Conservation (phyloP, 192 early-diverging fungal genomes). For the Entrophospora sp. region DNA sequence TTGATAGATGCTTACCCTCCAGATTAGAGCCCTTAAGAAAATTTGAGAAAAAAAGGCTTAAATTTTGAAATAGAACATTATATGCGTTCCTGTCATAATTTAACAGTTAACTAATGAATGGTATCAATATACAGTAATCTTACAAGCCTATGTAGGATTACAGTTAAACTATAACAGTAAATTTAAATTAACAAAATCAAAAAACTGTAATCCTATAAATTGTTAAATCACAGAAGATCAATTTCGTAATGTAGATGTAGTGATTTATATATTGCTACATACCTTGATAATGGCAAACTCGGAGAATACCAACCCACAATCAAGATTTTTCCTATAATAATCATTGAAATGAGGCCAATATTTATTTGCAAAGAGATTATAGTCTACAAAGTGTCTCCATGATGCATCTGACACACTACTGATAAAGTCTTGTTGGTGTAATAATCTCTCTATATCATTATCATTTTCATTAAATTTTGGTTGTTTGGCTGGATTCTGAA, state of each 20-base stretch:
- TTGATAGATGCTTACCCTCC: background rate
- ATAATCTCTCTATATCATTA: background rate
- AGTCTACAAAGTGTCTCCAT: background rate
- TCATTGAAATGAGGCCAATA: background rate
- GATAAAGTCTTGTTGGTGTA: background rate
- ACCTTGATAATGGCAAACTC: slow-evolving; percentile 1
- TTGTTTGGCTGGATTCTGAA: background rate
- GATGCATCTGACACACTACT: background rate
- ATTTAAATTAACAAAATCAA: too few species aligned
- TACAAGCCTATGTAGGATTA: too few species aligned
- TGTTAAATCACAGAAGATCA: too few species aligned
- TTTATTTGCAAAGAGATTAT: background rate
- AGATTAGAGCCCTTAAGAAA: background rate
- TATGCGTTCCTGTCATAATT: too few species aligned
- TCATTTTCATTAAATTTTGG: background rate
- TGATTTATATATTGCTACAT: background rate
- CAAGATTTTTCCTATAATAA: too few species aligned
- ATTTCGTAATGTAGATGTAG: background rate
- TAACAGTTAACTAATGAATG: too few species aligned
- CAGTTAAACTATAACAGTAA: background rate
- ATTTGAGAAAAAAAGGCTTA: background rate
- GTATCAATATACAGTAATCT: too few species aligned
- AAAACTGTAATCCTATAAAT: too few species aligned
- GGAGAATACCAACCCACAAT: too few species aligned
- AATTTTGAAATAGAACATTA: background rate